phyloP scores from a whole-genome alignment of 768 basidiomycete species.

The Collybia nuda region DNA sequence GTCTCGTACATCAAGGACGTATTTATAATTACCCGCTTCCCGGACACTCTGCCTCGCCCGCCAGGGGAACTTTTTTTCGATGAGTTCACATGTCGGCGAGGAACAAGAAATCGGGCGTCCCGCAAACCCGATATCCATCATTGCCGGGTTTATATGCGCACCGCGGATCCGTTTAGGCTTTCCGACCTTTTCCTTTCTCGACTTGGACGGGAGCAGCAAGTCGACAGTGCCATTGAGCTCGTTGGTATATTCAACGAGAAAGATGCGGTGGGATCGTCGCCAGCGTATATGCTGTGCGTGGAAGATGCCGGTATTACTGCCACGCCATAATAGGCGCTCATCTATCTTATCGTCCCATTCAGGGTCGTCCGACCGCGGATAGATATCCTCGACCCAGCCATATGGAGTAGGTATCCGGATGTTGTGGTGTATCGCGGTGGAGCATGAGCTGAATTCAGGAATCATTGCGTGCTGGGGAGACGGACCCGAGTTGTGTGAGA shows the following conservation, averaged over 20 bases:
- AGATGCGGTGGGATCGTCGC: conserved; percentile 48
- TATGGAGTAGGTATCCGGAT: conserved; percentile 51
- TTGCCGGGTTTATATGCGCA: conserved; percentile 45
- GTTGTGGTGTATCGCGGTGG: conserved; percentile 52
- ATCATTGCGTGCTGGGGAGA: conserved; percentile 37
- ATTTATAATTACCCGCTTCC: conserved; percentile 60
- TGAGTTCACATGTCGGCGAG: conserved; percentile 36
- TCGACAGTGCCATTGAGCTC: conserved; percentile 36
- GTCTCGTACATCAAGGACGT: conserved; percentile 51
- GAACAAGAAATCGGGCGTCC: conserved; percentile 44
- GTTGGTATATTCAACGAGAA: conserved; percentile 44
- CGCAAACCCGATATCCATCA: conserved; percentile 62
- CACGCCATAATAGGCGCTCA: conserved; percentile 70
- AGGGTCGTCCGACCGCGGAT: conserved; percentile 48
- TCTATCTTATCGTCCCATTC: conserved; percentile 64
- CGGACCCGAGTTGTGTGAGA: conserved; percentile 47
- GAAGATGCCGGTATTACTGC: conserved; percentile 67
- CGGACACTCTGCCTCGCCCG: conserved; percentile 37
- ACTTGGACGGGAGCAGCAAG: conserved; percentile 33
- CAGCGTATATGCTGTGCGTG: conserved; percentile 40
- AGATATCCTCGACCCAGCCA: conserved; percentile 44
- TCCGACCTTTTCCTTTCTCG: conserved; percentile 30
- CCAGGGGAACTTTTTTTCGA: conserved; percentile 52
- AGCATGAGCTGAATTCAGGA: conserved; percentile 54
- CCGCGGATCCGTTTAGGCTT: conserved; percentile 30